These are phyloP conservation scores for Penicillium bialowiezense DNA, from an alignment of 495 filamentous ascomycete species.

Conservation along the genomic window DNA sequence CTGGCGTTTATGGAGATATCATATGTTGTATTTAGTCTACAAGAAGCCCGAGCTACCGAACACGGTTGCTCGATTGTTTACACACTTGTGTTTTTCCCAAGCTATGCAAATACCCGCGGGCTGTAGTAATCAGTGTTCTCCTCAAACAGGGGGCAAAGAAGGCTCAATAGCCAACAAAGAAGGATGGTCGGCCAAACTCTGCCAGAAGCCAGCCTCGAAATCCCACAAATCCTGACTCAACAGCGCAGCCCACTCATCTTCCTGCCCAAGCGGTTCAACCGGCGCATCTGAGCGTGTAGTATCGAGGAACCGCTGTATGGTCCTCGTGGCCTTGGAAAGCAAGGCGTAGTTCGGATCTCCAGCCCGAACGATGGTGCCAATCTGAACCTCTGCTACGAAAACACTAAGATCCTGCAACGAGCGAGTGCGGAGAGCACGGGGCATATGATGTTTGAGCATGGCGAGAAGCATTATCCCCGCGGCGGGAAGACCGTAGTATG, in stretches of 20 bases:
- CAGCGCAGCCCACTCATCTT: constrained; percentile 28
- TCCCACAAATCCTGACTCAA: constrained; percentile 33
- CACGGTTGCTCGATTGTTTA: too few relatives aligned
- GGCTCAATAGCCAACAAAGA: constrained; percentile 25
- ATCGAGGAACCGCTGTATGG: constrained; percentile 32
- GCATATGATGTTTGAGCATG: constrained; percentile 26
- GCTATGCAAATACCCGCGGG: too few relatives aligned
- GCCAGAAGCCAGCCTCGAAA: constrained; percentile 32
- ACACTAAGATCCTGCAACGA: constrained; percentile 34
- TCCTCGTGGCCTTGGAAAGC: constrained; percentile 28
- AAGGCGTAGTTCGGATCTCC: constrained; percentile 37
- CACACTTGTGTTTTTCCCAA: too few relatives aligned
- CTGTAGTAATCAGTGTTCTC: too few relatives aligned
- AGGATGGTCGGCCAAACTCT: constrained; percentile 33
- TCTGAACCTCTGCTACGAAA: constrained; percentile 38
- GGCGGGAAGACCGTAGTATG: constrained; percentile 40
- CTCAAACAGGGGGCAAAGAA: constrained; percentile 16
- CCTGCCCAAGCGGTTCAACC: constrained; percentile 8
- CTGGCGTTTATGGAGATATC: constrained; percentile 11
- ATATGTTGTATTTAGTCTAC: constrained; percentile 2
- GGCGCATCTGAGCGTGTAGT: constrained; percentile 24
- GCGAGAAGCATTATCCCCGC: constrained; percentile 40
- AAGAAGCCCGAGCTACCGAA: background rate
- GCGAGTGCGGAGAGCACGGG: constrained; percentile 20
- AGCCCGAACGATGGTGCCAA: constrained; percentile 29